Evolutionary conservation across 1,284 basidiomycete species (phyloP).

Genomic region (Ustilago nuda): DNA sequence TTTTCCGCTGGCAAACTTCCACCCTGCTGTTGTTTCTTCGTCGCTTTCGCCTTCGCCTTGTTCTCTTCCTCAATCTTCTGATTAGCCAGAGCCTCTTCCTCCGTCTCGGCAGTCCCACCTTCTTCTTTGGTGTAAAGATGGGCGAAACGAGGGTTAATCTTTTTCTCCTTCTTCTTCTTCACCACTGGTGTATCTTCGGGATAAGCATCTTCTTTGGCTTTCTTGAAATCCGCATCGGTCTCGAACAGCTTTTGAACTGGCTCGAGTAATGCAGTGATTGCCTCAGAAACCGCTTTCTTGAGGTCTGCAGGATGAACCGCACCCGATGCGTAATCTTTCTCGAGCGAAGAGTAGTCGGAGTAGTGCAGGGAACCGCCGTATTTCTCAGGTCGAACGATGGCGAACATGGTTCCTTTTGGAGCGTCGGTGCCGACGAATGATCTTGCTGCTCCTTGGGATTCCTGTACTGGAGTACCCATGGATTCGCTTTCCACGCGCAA

Average conservation of each 20-base stretch:
- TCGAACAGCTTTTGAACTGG: conserved; percentile 85
- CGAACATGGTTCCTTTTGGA: conserved; percentile 85
- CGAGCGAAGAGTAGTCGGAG: conserved; percentile 76
- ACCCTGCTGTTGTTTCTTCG: conserved; percentile 12
- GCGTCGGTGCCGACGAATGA: conserved; percentile 72
- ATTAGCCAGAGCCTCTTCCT: conserved; percentile 52
- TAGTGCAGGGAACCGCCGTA: conserved; percentile 88
- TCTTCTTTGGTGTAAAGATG: conserved; percentile 54
- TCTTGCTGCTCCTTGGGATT: conserved; percentile 29
- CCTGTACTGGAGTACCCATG: conserved; percentile 39
- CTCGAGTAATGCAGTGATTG: conserved; percentile 81
- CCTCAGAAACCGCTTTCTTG: conserved; percentile 82
- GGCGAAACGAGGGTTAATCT: conserved; percentile 59
- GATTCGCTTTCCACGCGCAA: conserved; percentile 52
- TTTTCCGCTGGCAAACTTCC: conserved; percentile 18
- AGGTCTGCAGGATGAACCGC: conserved; percentile 90
- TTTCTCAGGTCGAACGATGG: conserved; percentile 80
- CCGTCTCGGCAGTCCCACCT: conserved; percentile 56
- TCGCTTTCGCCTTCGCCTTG: conserved; percentile 25
- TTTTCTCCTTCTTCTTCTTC: conserved; percentile 64
- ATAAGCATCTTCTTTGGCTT: conserved; percentile 83
- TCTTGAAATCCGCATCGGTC: conserved; percentile 83
- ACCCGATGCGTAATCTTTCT: conserved; percentile 81
- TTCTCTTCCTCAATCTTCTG: conserved; percentile 37
- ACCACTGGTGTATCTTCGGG: conserved; percentile 71